Evolutionary conservation across 148 eudicot genomes (phyloP), one percentile per base, ranked within the genome.

Genomic region (Agrostemma githago): DNA sequence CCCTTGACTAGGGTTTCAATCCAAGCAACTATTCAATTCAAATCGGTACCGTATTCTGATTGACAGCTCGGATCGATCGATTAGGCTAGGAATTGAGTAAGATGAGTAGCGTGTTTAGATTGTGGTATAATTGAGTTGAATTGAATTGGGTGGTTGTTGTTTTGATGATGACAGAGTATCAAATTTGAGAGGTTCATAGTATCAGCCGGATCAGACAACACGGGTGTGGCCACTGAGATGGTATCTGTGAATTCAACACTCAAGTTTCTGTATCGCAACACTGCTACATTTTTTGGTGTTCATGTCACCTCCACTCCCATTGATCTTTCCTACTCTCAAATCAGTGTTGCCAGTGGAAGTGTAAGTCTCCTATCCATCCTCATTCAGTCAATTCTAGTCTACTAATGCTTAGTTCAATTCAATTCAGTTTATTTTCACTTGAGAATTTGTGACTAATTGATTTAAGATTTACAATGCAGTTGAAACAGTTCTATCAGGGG

Each of bases 191-290:
- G 86, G 38, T 81, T 92, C 57, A 43, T 70, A 60, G 76, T 92
- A 72, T 90, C 90, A 72, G 92, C 95, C 59, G 97, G 97, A 46
- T 85, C 92, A 8, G 97, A 92, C 75, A 51, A 8, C 42, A 83
- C 87, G 0, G 97, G 97, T 8, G 97, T 92, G 6, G 86, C 92
- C 2, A 92, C 97, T 7, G 92, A 90, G 66, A 90, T 92, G 97
- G 88, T 86, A 42, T 79, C 97, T 38, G 79, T 83, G 62, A 92
- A 92, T 39, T 76, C 89, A 2, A 92, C 97, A 0, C 81, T 92
- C 72, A 90, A 86, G 66, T 81, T 92, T 65, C 54, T 79, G 14
- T 92, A 79, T 38, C 87, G 89, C 0, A 92, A 92, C 74, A 92
- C 95, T 0, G 97, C 88, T 8, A 79, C 95, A 8, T 92, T 92